Evolutionary conservation across 148 eudicot genomes (phyloP), one percentile per base, ranked within the genome.

Genomic region (Rhododendron mucronatum): DNA sequence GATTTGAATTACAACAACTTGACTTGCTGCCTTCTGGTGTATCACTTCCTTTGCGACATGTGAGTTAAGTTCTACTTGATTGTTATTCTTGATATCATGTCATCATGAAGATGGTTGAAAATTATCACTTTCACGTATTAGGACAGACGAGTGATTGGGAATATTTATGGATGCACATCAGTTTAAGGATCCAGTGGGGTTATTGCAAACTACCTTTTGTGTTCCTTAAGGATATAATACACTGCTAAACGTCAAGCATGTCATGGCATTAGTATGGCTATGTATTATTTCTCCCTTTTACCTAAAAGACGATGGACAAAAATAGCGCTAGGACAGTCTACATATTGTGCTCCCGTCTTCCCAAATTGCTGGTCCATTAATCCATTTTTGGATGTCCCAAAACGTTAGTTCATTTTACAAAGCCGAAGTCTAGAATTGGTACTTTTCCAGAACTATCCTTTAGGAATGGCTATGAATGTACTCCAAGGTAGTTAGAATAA

Each of bases 181-280:
- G 44, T 41, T 41, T 41, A 41, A 41, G 44, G 7, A 41, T 41
- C 44, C 44, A 41, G 44, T 41, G 44, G 44, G 44, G 44, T 6
- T 41, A 41, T 41, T 41, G 44, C 44, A 41, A 41, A 41, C 44
- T 41, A 41, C 6, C 44, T 41, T 41, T 41, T 41, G 44, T 41
- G 44, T 59, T 83, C 78, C 85, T 65, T 45, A 83, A 67, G 78
- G 59, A 41, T 69, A 7, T n/a, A 81, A 37, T 35, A 73, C 33
- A 26, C 57, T 37, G 74, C 74, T 65, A 39, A 21, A 80, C 11
- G 44, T 23, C 45, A 23, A 55, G 26, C 3, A 44, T 45, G 55
- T n/a, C 51, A 78, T 78, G 81, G 14, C 55, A 55, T 16, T 55
- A 55, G 6, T 41, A 20, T 37, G 18, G 35, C 18, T 80, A 39